These are phyloP conservation scores for Brettanomyces sp. DNA, from an alignment of 805 yeast genomes.

Conservation along the genomic window DNA sequence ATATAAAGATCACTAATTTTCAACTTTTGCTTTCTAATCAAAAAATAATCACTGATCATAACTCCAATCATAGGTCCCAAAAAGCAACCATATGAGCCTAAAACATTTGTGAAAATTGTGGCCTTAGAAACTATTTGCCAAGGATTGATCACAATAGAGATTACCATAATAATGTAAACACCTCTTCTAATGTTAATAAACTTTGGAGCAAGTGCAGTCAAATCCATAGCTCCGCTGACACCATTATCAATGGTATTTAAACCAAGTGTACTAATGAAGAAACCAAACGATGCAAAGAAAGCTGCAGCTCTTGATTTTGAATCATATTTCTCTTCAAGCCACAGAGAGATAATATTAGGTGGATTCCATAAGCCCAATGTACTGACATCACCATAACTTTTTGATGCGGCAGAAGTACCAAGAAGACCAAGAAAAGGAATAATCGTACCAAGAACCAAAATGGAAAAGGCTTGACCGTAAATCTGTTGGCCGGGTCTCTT, in stretches of 20 bases:
- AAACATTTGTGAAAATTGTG: constrained; percentile 24
- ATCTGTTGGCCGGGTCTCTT: constrained; percentile 25
- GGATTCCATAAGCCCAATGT: constrained; percentile 34
- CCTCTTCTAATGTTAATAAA: constrained; percentile 38
- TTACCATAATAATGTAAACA: constrained; percentile 27
- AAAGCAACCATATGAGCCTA: constrained; percentile 26
- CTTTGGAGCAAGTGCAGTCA: constrained; percentile 37
- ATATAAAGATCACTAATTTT: constrained; percentile 33
- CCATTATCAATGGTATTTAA: constrained; percentile 31
- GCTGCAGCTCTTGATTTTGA: constrained; percentile 39
- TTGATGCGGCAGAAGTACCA: constrained; percentile 32
- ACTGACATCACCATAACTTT: constrained; percentile 11
- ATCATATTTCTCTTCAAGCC: constrained; percentile 30
- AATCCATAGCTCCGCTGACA: constrained; percentile 41
- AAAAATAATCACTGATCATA: constrained; percentile 28
- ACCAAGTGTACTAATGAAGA: constrained; percentile 28
- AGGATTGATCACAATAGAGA: constrained; percentile 31
- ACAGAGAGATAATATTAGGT: constrained; percentile 27
- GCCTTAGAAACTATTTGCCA: constrained; percentile 31
- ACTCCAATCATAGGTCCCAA: constrained; percentile 31
- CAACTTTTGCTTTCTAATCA: constrained; percentile 30
- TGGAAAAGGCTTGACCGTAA: constrained; percentile 2
- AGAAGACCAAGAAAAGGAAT: constrained; percentile 39
- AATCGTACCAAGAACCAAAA: constrained; percentile 15
- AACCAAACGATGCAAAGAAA: constrained; percentile 34